Evolutionary conservation across 805 yeast genomes (phyloP), one percentile per base, ranked within the genome.

Genomic region (Lipomyces yamanashiensis): DNA sequence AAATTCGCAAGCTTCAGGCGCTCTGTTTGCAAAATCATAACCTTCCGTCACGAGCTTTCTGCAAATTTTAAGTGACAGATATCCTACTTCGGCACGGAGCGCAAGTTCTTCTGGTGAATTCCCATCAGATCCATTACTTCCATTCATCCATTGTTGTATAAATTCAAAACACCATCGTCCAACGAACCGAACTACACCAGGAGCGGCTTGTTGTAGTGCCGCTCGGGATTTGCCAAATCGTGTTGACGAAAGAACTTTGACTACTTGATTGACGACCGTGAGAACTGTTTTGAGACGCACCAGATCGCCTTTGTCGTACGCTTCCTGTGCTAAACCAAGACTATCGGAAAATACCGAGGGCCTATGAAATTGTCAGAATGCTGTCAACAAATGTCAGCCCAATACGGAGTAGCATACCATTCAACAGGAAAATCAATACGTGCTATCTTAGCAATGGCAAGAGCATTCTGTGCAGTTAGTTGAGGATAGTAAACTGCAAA

Each of bases 341-440:
- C 76, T 79, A 13, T 86, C 87, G 61, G 89, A 92, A 71, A 95
- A 88, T 19, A 95, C 73, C 1, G 82, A 75, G 0, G 96, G 92
- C 72, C 70, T 64, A 13, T 28, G 21, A 17, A 13, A 40, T 7
- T 23, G 40, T 13, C 28, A 19, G 39, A 37, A 13, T 39, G 23
- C 40, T 21, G 12, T n/a, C 15, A 13, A 50, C 12, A 19, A 34
- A 8, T 21, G 17, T 10, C n/a, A 21, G 39, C 15, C 15, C 6
- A 50, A 37, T 15, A n/a, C 7, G 9, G 15, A 34, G 13, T 28
- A 53, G n/a, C 39, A 9, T 50, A 57, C 98, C 98, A 95, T 52
- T 87, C 92, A 1, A 78, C 74, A 0, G 98, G 98, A 73, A 90
- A 95, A 71, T 95, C 99, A 61, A 85, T 79, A 56, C 98, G 78